A percentile compares a stretch with the other conserved stretches of the same genome.
Evolutionary conservation across 257 asterid species (phyloP).

Genomic region (Primulina eburnea): DNA sequence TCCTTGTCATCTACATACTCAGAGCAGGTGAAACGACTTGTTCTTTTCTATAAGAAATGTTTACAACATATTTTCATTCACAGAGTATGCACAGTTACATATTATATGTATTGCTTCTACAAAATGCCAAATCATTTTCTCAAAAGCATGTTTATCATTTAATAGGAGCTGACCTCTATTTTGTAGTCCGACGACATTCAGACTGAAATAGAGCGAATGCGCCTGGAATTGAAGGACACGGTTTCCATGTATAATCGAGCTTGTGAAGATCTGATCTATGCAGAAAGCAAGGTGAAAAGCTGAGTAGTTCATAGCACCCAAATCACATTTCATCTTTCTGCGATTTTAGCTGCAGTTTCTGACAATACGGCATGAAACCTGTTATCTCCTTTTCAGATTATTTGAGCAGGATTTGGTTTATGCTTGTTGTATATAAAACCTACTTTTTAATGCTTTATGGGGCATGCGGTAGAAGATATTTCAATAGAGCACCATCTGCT

Average conservation of each 20-base stretch:
- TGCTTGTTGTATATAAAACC: conserved; percentile 1
- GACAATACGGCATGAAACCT: conserved; percentile 8
- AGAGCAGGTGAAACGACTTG: conserved; percentile 44
- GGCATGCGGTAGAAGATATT: not conserved
- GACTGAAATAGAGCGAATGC: conserved; percentile 60
- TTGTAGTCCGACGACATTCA: conserved; percentile 46
- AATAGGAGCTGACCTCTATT: conserved; percentile 19
- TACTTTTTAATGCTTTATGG: not conserved
- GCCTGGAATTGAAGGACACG: conserved; percentile 57
- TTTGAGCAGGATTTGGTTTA: not conserved
- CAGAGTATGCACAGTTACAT: conserved; percentile 18
- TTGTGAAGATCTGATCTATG: conserved; percentile 59
- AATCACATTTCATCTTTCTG: not conserved
- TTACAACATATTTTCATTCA: conserved; percentile 11
- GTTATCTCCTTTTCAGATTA: not conserved
- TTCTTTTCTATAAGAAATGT: conserved; percentile 16
- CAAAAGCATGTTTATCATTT: conserved; percentile 20
- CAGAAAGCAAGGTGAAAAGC: conserved; percentile 57
- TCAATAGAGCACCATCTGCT: not conserved
- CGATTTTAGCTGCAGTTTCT: conserved; percentile 6
- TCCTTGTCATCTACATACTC: conserved; percentile 33
- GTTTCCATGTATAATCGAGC: conserved; percentile 63
- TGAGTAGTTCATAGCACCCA: conserved; percentile 22
- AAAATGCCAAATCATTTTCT: conserved; percentile 2
- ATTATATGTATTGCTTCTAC: conserved; percentile 1